A percentile compares a stretch with the other conserved stretches of the same genome.
Evolutionary conservation across 1,139 yeast genomes (phyloP).

Genomic region (Pneumocystis jirovecii): DNA sequence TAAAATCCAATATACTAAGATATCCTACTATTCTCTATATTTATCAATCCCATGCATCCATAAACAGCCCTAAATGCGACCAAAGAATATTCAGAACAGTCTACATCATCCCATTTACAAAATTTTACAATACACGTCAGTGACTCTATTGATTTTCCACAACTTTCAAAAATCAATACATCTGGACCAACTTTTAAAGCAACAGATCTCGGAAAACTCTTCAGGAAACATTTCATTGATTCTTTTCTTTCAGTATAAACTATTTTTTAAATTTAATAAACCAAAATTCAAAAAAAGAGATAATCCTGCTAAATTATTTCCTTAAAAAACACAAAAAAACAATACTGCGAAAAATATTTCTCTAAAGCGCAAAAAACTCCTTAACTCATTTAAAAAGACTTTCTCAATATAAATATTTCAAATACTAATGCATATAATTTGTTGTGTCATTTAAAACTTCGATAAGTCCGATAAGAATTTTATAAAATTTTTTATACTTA

Average conservation of each 20-base stretch:
- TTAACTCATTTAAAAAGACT: not conserved
- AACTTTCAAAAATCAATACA: constrained; percentile 35
- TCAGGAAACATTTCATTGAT: not conserved
- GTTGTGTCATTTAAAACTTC: not conserved
- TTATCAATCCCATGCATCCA: constrained; percentile 79
- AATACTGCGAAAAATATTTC: not conserved
- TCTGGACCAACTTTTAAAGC: constrained; percentile 35
- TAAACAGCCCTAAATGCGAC: constrained; percentile 44
- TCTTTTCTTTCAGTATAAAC: not conserved
- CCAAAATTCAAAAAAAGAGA: not conserved
- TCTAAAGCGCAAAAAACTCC: not conserved
- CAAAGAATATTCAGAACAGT: constrained; percentile 21
- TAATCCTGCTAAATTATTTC: not conserved
- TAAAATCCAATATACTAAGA: constrained; percentile 19
- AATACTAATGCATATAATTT: not conserved
- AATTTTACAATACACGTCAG: constrained; percentile 27
- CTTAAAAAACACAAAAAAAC: not conserved
- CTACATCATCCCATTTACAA: constrained; percentile 21
- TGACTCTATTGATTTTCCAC: constrained; percentile 1
- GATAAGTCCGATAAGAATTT: not conserved
- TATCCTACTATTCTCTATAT: constrained; percentile 17
- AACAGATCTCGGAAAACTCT: constrained; percentile 34
- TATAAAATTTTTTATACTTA: not conserved
- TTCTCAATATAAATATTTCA: not conserved
- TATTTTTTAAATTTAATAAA: not conserved